Conservation (phyloP, 331 rosid genomes). For the Acacia concinna region DNA sequence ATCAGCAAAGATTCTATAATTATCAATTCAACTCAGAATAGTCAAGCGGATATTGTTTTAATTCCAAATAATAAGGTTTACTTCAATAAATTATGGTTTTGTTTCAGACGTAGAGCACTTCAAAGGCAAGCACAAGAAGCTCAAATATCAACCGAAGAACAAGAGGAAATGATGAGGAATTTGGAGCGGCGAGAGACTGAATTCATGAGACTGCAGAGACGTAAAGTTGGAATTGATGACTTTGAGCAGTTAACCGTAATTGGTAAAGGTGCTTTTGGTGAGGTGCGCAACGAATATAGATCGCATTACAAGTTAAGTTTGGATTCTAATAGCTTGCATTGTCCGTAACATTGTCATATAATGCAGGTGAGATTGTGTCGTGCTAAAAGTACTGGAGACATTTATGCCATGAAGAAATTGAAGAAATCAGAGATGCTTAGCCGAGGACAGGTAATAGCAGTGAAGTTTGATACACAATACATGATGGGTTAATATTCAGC, state of each 20-base stretch:
- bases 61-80: neutral
- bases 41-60: neutral
- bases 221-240: conserved; percentile 93
- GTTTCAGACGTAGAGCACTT: conserved; percentile 74
- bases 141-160: conserved; percentile 80
- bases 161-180: conserved; percentile 90
- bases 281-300: conserved; percentile 49
- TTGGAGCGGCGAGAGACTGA: conserved; percentile 92
- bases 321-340: conserved; percentile 15
- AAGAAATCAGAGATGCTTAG: conserved; percentile 99
- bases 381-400: conserved; percentile 76
- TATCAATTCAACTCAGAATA: neutral
- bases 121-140: conserved; percentile 84
- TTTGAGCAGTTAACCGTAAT: conserved; percentile 89
- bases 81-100: conserved; percentile 20
- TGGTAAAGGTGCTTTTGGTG: conserved; percentile 99
- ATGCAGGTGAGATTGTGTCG: conserved; percentile 89
- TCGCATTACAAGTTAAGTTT: neutral
- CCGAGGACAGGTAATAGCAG: conserved; percentile 84
- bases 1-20: neutral
- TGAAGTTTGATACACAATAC: conserved; percentile 19
- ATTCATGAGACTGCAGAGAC: conserved; percentile 90
- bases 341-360: conserved; percentile 6
- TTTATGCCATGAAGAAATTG: conserved; percentile 95
- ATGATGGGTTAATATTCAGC: neutral